Base-by-base conservation (phyloP, 345 rosid species). In the Eucalyptus paniculata region DNA sequence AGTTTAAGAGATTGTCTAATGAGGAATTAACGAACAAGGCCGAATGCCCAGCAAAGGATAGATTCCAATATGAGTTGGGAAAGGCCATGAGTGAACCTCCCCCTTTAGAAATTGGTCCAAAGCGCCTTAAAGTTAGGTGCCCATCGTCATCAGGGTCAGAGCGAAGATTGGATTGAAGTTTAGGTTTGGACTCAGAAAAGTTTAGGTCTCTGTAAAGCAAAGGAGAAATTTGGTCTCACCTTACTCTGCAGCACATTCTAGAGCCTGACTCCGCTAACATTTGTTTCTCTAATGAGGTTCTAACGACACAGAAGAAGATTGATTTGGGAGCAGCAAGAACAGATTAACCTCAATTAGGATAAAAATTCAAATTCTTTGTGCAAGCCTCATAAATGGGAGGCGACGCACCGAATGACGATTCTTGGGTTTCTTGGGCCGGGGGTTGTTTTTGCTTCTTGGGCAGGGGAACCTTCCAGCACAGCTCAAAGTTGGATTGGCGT, bases 111-210 rank as follows among this genome's bases (percentile, higher is more conserved):
- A 91, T 91, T 14, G 94, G 94, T 90, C 96, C 95, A 28, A 96
- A 94, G 93, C 98, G 95, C 45, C 93, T 94, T 49, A 96, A 94
- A 91, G 92, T 95, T n/a, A 93, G 92, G 93, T 95, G 96, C 53
- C 96, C 96, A 3, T 90, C 94, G 69, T 91, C 88, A 88, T 50
- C 92, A 89, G 94, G 93, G 83, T 87, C 94, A 89, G 92, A 90
- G 89, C 92, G 92, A 92, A 92, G 95, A 42, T 77, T 77, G 85
- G 85, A 58, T 82, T 88, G 56, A 81, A 83, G 69, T 23, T 85
- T 88, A 85, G 90, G 54, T 51, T 86, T 86, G 85, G 85, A 77
- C 85, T 40, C 28, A n/a, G 16, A 77, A 77, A 88, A 90, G 82
- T 81, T 42, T 90, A 90, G 91, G 87, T 50, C 49, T 50, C 50